Base-by-base conservation (phyloP, 192 early-diverging fungal species). In the Linnemannia hyalina region DNA sequence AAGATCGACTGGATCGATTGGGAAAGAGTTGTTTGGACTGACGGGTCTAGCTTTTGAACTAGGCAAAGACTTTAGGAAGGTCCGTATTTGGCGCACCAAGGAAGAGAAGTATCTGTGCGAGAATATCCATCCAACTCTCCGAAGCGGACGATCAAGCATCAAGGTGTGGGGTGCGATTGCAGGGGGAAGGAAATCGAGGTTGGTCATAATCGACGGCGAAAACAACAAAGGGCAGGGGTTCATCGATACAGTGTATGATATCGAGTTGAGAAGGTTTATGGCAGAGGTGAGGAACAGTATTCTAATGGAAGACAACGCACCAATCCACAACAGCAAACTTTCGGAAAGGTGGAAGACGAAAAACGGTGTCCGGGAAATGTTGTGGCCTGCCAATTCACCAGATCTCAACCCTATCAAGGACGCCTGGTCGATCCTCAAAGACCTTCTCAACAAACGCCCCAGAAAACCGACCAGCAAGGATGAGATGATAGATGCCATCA, bases 111-210 rank as follows among this genome's bases (percentile, higher is more conserved):
- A 82, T 60, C 46, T 32, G 42, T 46, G 41, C 4, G 47, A 82
- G 35, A 76, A 68, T 15, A 68, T 76, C 29, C 29, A 49, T 16
- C 75, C 42, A 15, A 10, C 7, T 68, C 52, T 74, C 29, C 42
- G 69, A 72, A 82, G 74, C 35, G 75, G 70, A 9, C 13, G 81
- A 70, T 52, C 74, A 46, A 69, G 46, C 10, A 22, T 71, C 32
- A 82, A 47, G 68, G 32, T 72, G n/a, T 71, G 81, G 81, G 81
- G 29, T 44, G 80, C n/a, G 22, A 82, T 82, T 46, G 49, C 80
- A 10, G 55, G 60, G 22, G 41, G 36, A 16, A 76, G 68, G 41
- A 68, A 76, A 44, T 69, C 63, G 42, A 68, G 41, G 15, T 29
- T 76, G 15, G 75, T 76, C 60, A 65, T 76, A 41, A 68, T 46